Evolutionary conservation across 2,329 filamentous ascomycete genomes (phyloP).

Genomic region (Corynespora cassiicola): DNA sequence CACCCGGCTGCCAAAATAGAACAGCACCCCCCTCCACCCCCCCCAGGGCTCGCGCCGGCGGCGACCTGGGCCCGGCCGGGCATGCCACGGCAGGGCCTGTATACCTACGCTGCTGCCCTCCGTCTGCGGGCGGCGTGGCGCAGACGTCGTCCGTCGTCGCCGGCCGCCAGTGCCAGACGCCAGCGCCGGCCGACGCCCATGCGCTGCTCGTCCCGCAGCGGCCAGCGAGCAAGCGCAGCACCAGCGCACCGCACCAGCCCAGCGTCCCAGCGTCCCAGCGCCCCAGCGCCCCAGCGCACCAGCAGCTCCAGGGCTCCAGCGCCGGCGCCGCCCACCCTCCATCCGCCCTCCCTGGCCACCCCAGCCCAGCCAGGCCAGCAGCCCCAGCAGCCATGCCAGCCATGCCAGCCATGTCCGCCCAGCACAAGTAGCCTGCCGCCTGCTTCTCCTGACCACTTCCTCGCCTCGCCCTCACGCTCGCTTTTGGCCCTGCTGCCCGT

Average conservation of each 20-base stretch:
- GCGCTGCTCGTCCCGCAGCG: slow-evolving; percentile 13
- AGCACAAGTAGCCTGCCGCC: slow-evolving; percentile 10
- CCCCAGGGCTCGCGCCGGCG: no score
- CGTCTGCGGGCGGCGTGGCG: no score
- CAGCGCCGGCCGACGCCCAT: no score
- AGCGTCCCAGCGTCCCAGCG: slow-evolving; percentile 10
- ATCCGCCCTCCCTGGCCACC: slow-evolving; percentile 13
- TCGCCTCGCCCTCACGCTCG: slow-evolving; percentile 19
- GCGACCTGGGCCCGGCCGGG: no score
- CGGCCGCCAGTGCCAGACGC: no score
- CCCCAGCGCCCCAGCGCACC: slow-evolving; percentile 14
- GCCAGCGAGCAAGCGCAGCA: slow-evolving; percentile 1
- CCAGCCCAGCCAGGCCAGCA: slow-evolving; percentile 8
- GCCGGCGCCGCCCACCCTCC: slow-evolving; percentile 8
- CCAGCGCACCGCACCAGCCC: slow-evolving; percentile 9
- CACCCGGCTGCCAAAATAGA: not conserved
- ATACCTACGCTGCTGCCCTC: no score
- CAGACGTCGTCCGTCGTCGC: no score
- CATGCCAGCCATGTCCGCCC: slow-evolving; percentile 12
- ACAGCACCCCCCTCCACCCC: not conserved
- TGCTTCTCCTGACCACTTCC: slow-evolving; percentile 18
- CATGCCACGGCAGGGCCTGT: no score
- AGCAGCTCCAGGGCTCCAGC: slow-evolving; percentile 11
- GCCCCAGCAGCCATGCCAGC: slow-evolving; percentile 7
- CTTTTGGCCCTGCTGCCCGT: slow-evolving; percentile 7